Conservation (phyloP, 495 filamentous ascomycete genomes). For the Talaromyces thailandensis region DNA sequence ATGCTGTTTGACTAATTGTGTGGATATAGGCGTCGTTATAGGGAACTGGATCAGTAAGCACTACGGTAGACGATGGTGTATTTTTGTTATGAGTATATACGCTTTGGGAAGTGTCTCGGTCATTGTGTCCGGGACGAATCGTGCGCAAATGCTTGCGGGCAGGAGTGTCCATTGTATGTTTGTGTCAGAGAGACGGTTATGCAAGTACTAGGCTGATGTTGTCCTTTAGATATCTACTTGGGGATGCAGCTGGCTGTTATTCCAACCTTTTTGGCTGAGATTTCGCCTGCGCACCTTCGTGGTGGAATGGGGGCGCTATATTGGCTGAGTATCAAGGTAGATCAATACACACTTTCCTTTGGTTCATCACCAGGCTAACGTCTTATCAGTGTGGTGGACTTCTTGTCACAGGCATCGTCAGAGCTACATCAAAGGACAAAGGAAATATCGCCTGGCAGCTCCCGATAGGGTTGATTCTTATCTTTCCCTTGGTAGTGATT, state of each 20-base stretch:
- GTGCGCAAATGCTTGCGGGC: slow-evolving; percentile 19
- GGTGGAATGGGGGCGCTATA: slow-evolving; percentile 23
- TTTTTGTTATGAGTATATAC: slow-evolving; percentile 24
- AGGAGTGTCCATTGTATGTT: slow-evolving; percentile 8
- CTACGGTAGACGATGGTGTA: slow-evolving; percentile 25
- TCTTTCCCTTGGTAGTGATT: slow-evolving; percentile 17
- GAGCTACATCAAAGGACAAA: slow-evolving; percentile 12
- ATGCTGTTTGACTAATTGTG: background rate
- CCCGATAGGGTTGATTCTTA: slow-evolving; percentile 19
- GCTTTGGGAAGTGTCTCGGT: slow-evolving; percentile 21
- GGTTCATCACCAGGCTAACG: background rate
- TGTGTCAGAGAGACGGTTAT: background rate
- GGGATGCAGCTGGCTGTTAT: slow-evolving; percentile 25
- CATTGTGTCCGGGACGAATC: slow-evolving; percentile 16
- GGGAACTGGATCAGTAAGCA: slow-evolving; percentile 13
- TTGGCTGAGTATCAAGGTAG: slow-evolving; percentile 14
- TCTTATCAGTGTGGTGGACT: slow-evolving; percentile 11
- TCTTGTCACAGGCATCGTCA: background rate
- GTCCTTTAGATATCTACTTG: slow-evolving; percentile 20
- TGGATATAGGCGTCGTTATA: background rate
- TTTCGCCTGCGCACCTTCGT: slow-evolving; percentile 19
- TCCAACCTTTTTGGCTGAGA: slow-evolving; percentile 20
- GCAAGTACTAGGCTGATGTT: slow-evolving; percentile 6
- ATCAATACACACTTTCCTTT: background rate
- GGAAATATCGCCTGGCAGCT: slow-evolving; percentile 21